A percentile compares a stretch with the other conserved stretches of the same genome.
Conservation (phyloP, 192 early-diverging fungal genomes). For the Backusella sp. region DNA sequence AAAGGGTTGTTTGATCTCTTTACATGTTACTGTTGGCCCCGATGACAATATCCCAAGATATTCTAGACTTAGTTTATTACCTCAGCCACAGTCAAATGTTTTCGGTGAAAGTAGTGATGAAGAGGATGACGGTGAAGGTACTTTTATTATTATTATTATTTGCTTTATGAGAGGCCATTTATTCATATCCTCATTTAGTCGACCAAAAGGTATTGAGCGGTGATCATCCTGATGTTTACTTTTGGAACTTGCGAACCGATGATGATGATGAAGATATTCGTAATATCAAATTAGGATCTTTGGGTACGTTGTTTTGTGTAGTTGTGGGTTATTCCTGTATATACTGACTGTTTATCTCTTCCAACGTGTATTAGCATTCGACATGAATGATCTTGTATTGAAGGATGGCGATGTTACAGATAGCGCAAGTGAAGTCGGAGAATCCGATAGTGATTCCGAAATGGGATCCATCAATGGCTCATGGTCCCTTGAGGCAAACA, state of each 20-base stretch:
- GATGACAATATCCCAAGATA: constrained; percentile 64
- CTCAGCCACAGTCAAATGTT: constrained; percentile 30
- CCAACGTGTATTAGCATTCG: constrained; percentile 42
- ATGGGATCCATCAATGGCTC: constrained; percentile 46
- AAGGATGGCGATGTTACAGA: constrained; percentile 36
- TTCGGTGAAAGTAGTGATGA: constrained; percentile 48
- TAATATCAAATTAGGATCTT: constrained; percentile 49
- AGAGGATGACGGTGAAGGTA: constrained; percentile 33
- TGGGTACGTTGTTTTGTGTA: constrained; percentile 36
- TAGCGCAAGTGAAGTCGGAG: constrained; percentile 36
- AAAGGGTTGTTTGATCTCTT: constrained; percentile 71
- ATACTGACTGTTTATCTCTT: background rate
- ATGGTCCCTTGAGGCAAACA: constrained; percentile 49
- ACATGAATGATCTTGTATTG: constrained; percentile 41
- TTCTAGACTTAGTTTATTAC: constrained; percentile 57
- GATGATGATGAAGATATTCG: constrained; percentile 52
- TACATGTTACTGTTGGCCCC: constrained; percentile 70
- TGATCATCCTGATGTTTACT: constrained; percentile 56
- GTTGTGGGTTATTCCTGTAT: background rate
- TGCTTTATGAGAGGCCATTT: background rate
- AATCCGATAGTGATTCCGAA: constrained; percentile 41
- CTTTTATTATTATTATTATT: background rate
- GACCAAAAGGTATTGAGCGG: constrained; percentile 48
- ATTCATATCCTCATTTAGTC: constrained; percentile 15
- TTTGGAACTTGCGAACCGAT: constrained; percentile 53